Evolutionary conservation across 805 yeast genomes (phyloP).

Genomic region (Metschnikowia kofuensis): DNA sequence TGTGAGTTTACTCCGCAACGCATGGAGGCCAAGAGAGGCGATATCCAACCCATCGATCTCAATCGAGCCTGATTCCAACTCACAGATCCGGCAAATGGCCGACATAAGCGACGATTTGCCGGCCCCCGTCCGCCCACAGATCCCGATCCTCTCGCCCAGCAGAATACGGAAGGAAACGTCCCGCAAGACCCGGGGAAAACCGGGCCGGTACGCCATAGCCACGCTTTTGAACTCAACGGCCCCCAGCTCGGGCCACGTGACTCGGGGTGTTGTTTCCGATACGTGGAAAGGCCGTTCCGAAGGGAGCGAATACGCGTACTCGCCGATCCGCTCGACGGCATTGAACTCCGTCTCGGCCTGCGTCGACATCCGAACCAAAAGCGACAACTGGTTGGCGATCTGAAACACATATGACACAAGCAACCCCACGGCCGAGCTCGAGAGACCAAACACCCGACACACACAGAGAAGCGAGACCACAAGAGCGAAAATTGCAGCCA

Average conservation of each 20-base stretch:
- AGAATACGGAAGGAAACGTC: conserved; percentile 23
- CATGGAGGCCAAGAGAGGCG: conserved; percentile 23
- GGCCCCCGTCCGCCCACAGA: conserved; percentile 32
- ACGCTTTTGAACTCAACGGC: conserved; percentile 23
- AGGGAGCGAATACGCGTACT: conserved; percentile 68
- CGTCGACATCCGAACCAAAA: conserved; percentile 98
- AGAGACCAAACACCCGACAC: conserved; percentile 60
- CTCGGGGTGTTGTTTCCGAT: too few relatives aligned
- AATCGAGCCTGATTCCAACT: conserved; percentile 25
- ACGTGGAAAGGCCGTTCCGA: too few relatives aligned
- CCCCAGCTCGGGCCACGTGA: conserved; percentile 24
- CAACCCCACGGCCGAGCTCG: conserved; percentile 83
- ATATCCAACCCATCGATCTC: conserved; percentile 25
- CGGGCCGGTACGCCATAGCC: conserved; percentile 24
- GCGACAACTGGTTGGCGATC: conserved; percentile 87
- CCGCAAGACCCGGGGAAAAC: conserved; percentile 26
- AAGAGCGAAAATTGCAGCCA: conserved; percentile 85
- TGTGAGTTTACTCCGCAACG: conserved; percentile 26
- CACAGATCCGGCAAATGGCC: conserved; percentile 28
- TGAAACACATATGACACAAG: conserved; percentile 91
- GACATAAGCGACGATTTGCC: conserved; percentile 29
- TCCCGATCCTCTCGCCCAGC: conserved; percentile 26
- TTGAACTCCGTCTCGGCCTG: conserved; percentile 97
- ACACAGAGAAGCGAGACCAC: conserved; percentile 83
- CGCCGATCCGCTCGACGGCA: conserved; percentile 90